Evolutionary conservation across 2,329 filamentous ascomycete species (phyloP), one percentile per base, ranked within the genome.

Genomic region (Colletotrichum sidae): DNA sequence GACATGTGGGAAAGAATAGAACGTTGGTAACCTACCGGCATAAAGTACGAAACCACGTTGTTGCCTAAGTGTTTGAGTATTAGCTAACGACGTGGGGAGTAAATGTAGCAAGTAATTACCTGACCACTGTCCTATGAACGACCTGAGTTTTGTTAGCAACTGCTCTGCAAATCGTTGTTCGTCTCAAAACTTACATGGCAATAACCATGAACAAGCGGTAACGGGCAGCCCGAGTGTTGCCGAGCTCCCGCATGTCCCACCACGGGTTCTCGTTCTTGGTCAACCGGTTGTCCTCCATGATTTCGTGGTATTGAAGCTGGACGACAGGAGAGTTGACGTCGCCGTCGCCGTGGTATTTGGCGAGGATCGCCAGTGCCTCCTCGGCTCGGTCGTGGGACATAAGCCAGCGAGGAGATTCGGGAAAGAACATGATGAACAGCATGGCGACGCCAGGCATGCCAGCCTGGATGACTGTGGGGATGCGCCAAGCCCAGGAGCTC

Each of bases 401-500:
- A 39, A 95, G 85, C 91, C 92, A 94, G 60, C 90, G 84, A 8
- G 86, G 86, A 3, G 83, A 88, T 76, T 95, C 92, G 0, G 91
- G 92, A 80, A 95, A 93, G 33, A 83, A 69, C 25, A 84, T 71
- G 67, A 95, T 94, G 57, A 93, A 82, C 0, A 86, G 46, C 46
- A 84, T 78, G 45, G 88, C 83, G 8, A 88, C 69, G 1, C 73
- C 60, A 12, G 38, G 76, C 53, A 68, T 55, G 17, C 80, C 77
- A 34, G 81, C 74, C 69, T 88, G 85, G 2, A 86, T 74, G 69
- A 86, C 78, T 8, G 88, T 81, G 1, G 88, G 88, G 15, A 88
- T 81, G 34, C 84, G 78, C 89, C 89, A 91, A 0, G 86, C 78
- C 79, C 78, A 81, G 3, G 75, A 83, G 44, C 71, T 63, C 1